A percentile compares a stretch with the other conserved stretches of the same genome.
Evolutionary conservation across 306 rosid genomes (phyloP).

Genomic region (Sophora flavescens): DNA sequence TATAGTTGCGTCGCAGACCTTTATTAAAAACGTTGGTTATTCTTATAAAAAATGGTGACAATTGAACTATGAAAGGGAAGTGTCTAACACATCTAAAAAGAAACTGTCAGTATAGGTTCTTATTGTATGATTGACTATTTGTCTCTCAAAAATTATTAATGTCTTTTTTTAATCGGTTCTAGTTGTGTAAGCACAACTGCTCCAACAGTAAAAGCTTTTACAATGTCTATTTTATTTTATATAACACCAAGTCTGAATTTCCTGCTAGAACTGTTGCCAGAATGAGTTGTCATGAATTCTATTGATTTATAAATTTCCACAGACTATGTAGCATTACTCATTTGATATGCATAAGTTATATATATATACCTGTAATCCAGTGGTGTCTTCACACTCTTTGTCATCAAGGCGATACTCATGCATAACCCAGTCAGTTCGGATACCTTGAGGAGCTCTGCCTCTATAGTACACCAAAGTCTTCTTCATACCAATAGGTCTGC

Average conservation of each 20-base stretch:
- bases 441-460: conserved; percentile 99
- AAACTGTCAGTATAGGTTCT: not conserved
- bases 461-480: conserved; percentile 91
- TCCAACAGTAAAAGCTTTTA: not conserved
- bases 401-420: conserved; percentile 97
- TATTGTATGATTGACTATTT: not conserved
- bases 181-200: not conserved
- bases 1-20: too few species aligned
- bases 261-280: not conserved
- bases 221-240: not conserved
- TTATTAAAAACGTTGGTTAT: too few species aligned
- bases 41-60: conserved; percentile 22
- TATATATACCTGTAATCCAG: conserved; percentile 78
- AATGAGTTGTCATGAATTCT: not conserved
- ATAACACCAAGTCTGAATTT: too few species aligned
- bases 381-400: conserved; percentile 72
- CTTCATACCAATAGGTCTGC: conserved; percentile 95
- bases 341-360: not conserved
- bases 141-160: not conserved
- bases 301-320: too few species aligned
- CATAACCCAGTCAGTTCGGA: conserved; percentile 98
- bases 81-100: not conserved
- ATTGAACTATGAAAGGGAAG: conserved; percentile 22
- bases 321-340: not conserved
- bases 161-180: not conserved